These are phyloP conservation scores for Rhododendron mucronatum DNA, from an alignment of 148 eudicot species.

Conservation along the genomic window DNA sequence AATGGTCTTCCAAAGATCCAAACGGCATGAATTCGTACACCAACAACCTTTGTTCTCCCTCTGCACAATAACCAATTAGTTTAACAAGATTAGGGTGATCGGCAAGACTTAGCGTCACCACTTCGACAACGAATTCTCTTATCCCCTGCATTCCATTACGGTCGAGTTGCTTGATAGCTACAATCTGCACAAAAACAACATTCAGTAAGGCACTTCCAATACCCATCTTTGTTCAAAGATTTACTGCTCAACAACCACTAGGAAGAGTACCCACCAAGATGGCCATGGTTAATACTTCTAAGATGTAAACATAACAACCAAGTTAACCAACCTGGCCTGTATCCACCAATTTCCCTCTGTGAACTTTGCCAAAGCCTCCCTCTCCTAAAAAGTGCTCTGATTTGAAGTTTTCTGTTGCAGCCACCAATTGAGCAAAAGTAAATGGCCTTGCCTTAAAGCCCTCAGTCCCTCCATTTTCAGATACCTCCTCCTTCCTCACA, in stretches of 20 bases:
- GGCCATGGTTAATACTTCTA: background rate
- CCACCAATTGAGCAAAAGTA: slow-evolving; percentile 34
- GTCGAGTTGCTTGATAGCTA: slow-evolving; percentile 82
- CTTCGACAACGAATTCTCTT: slow-evolving; percentile 83
- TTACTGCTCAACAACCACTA: background rate
- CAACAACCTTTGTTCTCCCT: slow-evolving; percentile 76
- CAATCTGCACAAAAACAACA: slow-evolving; percentile 26
- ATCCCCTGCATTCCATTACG: slow-evolving; percentile 67
- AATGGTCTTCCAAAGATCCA: slow-evolving; percentile 75
- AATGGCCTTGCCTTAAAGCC: slow-evolving; percentile 33
- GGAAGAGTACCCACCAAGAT: background rate
- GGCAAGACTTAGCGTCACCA: slow-evolving; percentile 55
- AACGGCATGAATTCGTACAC: slow-evolving; percentile 89
- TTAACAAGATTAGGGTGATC: slow-evolving; percentile 85
- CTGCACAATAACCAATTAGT: slow-evolving; percentile 79
- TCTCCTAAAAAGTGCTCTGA: slow-evolving; percentile 44
- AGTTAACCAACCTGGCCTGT: slow-evolving; percentile 58
- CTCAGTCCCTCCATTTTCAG: slow-evolving; percentile 16
- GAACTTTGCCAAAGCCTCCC: slow-evolving; percentile 68
- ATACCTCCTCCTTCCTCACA: slow-evolving; percentile 12
- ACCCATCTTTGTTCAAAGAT: background rate
- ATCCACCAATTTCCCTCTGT: slow-evolving; percentile 43
- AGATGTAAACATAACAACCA: slow-evolving; percentile 12
- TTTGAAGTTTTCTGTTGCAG: slow-evolving; percentile 52
- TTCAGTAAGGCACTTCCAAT: background rate